Conservation (phyloP, 345 rosid genomes). For the Angophora floribunda region DNA sequence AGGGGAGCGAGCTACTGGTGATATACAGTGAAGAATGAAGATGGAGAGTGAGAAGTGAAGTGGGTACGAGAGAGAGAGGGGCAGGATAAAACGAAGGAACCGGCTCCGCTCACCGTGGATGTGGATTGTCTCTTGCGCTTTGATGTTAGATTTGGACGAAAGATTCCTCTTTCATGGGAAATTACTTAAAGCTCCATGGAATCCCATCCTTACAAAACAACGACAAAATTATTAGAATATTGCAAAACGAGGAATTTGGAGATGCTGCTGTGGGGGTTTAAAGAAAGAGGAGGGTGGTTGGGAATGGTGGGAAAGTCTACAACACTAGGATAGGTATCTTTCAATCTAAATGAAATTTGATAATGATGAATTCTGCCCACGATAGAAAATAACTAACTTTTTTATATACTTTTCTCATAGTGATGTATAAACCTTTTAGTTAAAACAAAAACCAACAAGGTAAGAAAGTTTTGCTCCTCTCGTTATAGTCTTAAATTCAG, state of each 20-base stretch:
- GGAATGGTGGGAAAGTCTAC: not conserved
- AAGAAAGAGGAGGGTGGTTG: not conserved
- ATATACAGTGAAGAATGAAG: not conserved
- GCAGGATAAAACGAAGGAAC: not conserved
- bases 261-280: not conserved
- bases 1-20: not conserved
- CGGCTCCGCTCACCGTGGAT: not conserved
- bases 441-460: not conserved
- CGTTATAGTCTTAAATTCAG: not conserved
- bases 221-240: not conserved
- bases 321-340: not conserved
- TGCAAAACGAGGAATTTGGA: not conserved
- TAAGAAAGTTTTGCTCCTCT: not conserved
- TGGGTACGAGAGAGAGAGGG: not conserved
- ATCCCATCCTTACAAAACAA: not conserved
- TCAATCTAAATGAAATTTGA: not conserved
- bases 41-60: not conserved
- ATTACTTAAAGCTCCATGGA: not conserved
- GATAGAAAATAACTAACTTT: not conserved
- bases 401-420: not conserved
- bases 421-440: not conserved
- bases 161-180: not conserved
- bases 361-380: not conserved
- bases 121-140: not conserved
- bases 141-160: not conserved